Base-by-base conservation (phyloP, 768 basidiomycete genomes). In the Strobilomyces confusus region DNA sequence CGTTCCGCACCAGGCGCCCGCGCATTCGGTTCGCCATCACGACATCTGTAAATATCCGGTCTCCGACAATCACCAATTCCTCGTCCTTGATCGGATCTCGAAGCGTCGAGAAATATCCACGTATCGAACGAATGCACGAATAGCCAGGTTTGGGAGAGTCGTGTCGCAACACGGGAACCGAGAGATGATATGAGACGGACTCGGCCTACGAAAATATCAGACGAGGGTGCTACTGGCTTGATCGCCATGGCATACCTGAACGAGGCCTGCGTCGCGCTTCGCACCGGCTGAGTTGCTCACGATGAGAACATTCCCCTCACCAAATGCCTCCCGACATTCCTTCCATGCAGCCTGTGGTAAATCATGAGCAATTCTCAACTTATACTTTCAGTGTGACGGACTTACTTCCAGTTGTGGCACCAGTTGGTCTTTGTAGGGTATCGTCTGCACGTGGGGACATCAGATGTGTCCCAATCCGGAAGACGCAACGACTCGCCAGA, bases 271-370 rank as follows among this genome's bases (percentile, higher is more conserved):
- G 58, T 92, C 91, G 51, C 84, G 77, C 52, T 75, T 79, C 23
- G 91, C 89, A 2, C 95, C 95, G 0, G 92, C 92, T 19, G 95
- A 94, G 66, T 99, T 99, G 69, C 90, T 92, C 32, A 98, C 95
- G 43, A 98, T 82, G 56, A 99, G 73, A 6, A 99, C 81, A 55
- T 92, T 87, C 1, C 78, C 79, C 23, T 83, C 77, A 0, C 89
- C 90, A 61, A 98, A 98, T 0, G 80, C 77, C 40, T 77, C 69
- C 41, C 82, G 73, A 48, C 92, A 88, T 59, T 83, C 78, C 26
- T 73, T 66, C 94, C 94, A 98, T 8, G 89, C 80, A 12, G 80
- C 75, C 88, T 91, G 59, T n/a, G 40, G 12, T 22, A 1, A 33
- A 26, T 25, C 3, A 50, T 55, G 17, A 56, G 34, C 48, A 14